These are phyloP conservation scores for Acacia pycnantha DNA, from an alignment of 331 rosid species.

Conservation along the genomic window DNA sequence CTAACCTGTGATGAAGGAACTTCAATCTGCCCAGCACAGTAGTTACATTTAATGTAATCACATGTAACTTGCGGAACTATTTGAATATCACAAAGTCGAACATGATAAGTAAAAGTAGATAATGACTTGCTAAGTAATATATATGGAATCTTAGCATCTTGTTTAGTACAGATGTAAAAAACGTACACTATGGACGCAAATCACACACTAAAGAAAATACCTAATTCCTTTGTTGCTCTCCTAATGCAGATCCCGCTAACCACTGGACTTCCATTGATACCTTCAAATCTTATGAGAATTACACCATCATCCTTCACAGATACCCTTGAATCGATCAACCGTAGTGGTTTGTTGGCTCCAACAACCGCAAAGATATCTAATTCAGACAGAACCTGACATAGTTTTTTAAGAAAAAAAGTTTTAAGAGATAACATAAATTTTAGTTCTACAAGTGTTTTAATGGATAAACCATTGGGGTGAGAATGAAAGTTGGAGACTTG, in stretches of 20 bases:
- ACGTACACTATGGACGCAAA: not conserved
- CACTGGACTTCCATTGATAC: conserved; percentile 70
- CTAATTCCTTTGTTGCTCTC: conserved; percentile 47
- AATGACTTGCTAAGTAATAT: conserved; percentile 24
- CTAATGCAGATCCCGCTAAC: conserved; percentile 84
- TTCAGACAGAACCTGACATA: conserved; percentile 71
- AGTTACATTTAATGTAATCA: conserved; percentile 55
- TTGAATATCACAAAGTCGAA: conserved; percentile 21
- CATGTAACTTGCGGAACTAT: conserved; percentile 48
- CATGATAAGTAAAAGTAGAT: not conserved
- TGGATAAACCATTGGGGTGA: not conserved
- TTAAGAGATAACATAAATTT: not conserved
- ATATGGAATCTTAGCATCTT: conserved; percentile 12
- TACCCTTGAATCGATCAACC: conserved; percentile 55
- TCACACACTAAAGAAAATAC: conserved; percentile 37
- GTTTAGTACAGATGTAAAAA: conserved; percentile 9
- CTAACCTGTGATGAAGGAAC: conserved; percentile 77
- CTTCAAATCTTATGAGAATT: conserved; percentile 66
- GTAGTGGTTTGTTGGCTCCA: conserved; percentile 86
- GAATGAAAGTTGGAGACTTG: conserved; percentile 21
- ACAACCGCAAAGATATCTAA: conserved; percentile 73
- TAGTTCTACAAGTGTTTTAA: not conserved
- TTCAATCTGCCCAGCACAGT: conserved; percentile 59
- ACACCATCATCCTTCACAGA: conserved; percentile 63
- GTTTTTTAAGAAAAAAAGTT: conserved; percentile 7